Base-by-base conservation (phyloP, 2,329 filamentous ascomycete genomes). In the Xylariaceae sp. region DNA sequence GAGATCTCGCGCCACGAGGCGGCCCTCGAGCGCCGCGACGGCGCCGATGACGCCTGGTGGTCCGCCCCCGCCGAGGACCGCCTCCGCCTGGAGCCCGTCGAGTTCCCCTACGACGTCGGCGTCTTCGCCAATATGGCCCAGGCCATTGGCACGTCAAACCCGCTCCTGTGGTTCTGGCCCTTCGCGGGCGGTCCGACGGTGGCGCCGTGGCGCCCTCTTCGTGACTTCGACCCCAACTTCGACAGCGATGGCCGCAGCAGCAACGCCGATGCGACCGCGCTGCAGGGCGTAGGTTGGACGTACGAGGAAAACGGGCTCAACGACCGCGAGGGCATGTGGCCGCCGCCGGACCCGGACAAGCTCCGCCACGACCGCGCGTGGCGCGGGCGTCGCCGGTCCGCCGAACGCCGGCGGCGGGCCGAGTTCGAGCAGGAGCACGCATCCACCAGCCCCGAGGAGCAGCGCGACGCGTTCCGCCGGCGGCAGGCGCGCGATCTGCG, bases 51-150 rank as follows among this genome's bases (percentile, higher is more conserved):
- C 10, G 60, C 73, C 79, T 44, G 72, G 77, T 50, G 75, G 70
- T 1, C 53, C 18, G 61, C 60, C 46, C 61, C 60, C n/a, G 65
- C 47, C 18, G 57, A 65, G 44, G 65, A 62, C 7, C 65, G 61
- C 21, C 71, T 76, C 53, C 60, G 87, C 2, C 74, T 89, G 43
- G 77, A 82, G 54, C 82, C 79, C 50, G 83, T 93, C 65, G 89
- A 93, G 71, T 95, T 91, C 65, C 91, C 90, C 0, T 95, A 92
- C 73, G 90, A 96, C 67, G 75, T 93, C 44, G 89, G 89, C 48
- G 77, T 95, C 65, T 91, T 85, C 75, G 71, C 76, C 37, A 96
- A 96, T 71, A 79, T 93, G 69, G 80, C 81, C 16, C 87, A 90
- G 68, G 88, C 86, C 16, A 93, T 95, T 88, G 89, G 89, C 3